Percentiles rank a stretch among this genome's conserved stretches.
Conservation (phyloP, 306 rosid genomes). For the Castanea mollissima region DNA sequence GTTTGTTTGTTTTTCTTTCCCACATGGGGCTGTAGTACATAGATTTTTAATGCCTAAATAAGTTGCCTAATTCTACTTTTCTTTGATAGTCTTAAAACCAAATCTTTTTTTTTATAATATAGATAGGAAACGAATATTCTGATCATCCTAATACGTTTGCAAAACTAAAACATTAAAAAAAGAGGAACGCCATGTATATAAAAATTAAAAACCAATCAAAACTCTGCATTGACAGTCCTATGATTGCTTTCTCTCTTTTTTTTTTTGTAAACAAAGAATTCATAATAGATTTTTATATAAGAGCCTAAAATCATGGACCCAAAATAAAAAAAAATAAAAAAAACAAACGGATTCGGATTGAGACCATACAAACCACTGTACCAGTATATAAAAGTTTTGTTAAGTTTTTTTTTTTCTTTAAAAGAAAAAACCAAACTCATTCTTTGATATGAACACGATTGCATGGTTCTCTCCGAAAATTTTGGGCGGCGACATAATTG, state of each 20-base stretch:
- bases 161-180: neutral
- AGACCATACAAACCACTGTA: no score
- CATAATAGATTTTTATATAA: neutral
- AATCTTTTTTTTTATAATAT: neutral
- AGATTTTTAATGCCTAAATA: neutral
- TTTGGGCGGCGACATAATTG: neutral
- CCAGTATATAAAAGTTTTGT: neutral
- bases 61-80: neutral
- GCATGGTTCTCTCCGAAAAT: conserved; percentile 15
- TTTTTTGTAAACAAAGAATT: neutral
- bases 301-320: neutral
- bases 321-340: neutral
- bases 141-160: neutral
- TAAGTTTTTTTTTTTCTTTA: neutral
- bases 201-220: neutral
- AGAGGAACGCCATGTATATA: no score
- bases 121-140: conserved; percentile 10
- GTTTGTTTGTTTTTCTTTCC: neutral
- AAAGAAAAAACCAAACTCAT: neutral
- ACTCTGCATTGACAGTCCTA: neutral
- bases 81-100: neutral
- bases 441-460: neutral
- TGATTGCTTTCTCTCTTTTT: neutral
- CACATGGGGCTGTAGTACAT: conserved; percentile 34
- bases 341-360: no score